Percentiles rank a stretch among this genome's conserved stretches.
These are phyloP conservation scores for Trypethelium eluteriae DNA, from an alignment of 495 filamentous ascomycete genomes.

Conservation along the genomic window DNA sequence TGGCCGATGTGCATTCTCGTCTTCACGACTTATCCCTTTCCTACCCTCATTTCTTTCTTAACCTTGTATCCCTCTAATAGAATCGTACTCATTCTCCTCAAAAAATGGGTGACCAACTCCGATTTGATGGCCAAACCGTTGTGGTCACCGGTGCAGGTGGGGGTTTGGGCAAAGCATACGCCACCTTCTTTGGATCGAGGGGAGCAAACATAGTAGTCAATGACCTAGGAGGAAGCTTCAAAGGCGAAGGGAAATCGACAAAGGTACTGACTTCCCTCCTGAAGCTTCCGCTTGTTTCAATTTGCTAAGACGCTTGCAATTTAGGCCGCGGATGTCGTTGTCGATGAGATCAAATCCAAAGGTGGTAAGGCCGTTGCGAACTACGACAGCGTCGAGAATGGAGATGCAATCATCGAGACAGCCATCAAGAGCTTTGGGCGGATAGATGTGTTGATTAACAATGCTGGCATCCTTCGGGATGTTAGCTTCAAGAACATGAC, in stretches of 20 bases:
- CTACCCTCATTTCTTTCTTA: slow-evolving; percentile 18
- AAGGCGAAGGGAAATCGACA: slow-evolving; percentile 81
- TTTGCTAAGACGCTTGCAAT: slow-evolving; percentile 24
- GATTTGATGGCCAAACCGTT: slow-evolving; percentile 93
- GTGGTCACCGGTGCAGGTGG: slow-evolving; percentile 96
- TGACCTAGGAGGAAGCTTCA: slow-evolving; percentile 88
- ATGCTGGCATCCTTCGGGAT: slow-evolving; percentile 94
- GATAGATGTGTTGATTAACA: slow-evolving; percentile 94
- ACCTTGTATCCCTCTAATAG: not conserved
- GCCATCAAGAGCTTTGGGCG: slow-evolving; percentile 88
- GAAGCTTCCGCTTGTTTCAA: not conserved
- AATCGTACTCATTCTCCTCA: not conserved
- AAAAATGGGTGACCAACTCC: slow-evolving; percentile 47
- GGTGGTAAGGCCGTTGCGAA: slow-evolving; percentile 97
- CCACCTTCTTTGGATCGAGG: slow-evolving; percentile 80
- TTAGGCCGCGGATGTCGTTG: slow-evolving; percentile 89
- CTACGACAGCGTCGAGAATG: slow-evolving; percentile 94
- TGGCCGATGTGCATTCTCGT: slow-evolving; percentile 18
- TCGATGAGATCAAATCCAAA: slow-evolving; percentile 83
- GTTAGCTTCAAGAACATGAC: slow-evolving; percentile 99
- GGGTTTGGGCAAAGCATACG: slow-evolving; percentile 88
- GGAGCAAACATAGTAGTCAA: slow-evolving; percentile 97
- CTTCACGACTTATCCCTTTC: slow-evolving; percentile 19
- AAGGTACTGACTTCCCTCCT: slow-evolving; percentile 49
- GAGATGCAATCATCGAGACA: slow-evolving; percentile 92